Conservation (phyloP, 495 filamentous ascomycete genomes). For the Neurospora africana region DNA sequence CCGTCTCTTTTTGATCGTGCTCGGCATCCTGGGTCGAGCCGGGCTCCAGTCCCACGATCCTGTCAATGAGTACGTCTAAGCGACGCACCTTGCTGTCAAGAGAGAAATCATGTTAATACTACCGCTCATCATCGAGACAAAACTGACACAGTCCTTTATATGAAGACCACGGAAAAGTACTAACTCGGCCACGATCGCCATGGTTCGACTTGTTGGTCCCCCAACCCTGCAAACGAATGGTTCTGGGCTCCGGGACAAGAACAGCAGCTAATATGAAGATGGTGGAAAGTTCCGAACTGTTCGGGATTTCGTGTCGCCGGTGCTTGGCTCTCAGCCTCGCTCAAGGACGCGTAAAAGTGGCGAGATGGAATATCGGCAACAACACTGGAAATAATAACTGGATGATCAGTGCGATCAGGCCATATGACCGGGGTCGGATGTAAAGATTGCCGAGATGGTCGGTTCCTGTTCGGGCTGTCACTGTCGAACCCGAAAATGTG, state of each 20-base stretch:
- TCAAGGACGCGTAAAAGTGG: conserved; percentile 21
- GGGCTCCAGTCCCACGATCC: conserved; percentile 36
- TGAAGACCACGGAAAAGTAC: conserved; percentile 18
- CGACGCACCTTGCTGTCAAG: conserved; percentile 59
- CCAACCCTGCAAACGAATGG: neutral
- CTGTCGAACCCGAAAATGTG: neutral
- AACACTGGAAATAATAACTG: neutral
- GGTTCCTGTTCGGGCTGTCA: neutral
- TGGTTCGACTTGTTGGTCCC: conserved; percentile 18
- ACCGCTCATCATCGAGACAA: neutral
- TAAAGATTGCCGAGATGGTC: conserved; percentile 9
- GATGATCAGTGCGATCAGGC: conserved; percentile 13
- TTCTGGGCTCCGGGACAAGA: neutral
- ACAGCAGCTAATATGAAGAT: neutral
- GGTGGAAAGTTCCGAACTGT: neutral
- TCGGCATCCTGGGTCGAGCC: conserved; percentile 16
- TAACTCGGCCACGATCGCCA: conserved; percentile 62
- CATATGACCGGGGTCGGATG: conserved; percentile 15
- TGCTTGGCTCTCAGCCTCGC: neutral
- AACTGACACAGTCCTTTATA: neutral
- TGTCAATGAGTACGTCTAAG: conserved; percentile 72
- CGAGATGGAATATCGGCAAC: conserved; percentile 9
- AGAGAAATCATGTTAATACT: neutral
- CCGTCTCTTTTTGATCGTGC: neutral
- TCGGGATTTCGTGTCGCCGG: neutral